Percentiles rank a stretch among this genome's conserved stretches.
phyloP scores from a whole-genome alignment of 768 basidiomycete genomes.

The Russula foetens region DNA sequence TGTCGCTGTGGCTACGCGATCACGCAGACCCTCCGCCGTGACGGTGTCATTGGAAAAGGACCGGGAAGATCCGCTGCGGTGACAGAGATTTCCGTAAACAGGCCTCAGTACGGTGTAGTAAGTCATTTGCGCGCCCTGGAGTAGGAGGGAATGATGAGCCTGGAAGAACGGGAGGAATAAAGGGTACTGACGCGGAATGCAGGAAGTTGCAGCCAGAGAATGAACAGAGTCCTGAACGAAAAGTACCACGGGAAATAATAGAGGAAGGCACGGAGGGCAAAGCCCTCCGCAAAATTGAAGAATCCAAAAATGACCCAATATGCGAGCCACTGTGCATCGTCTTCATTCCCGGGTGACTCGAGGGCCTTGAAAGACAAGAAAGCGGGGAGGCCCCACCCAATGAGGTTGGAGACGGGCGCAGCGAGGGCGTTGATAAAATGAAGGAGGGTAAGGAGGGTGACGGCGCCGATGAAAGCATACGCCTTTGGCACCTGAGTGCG shows the following conservation, averaged over 20 bases:
- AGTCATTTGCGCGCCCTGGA: slow-evolving; percentile 77
- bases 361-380: slow-evolving; percentile 94
- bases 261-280: slow-evolving; percentile 75
- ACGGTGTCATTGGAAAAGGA: slow-evolving; percentile 46
- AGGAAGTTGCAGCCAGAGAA: slow-evolving; percentile 88
- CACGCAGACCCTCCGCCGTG: slow-evolving; percentile 40
- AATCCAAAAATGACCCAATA: slow-evolving; percentile 96
- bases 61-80: slow-evolving; percentile 33
- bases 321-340: slow-evolving; percentile 94
- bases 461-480: slow-evolving; percentile 71
- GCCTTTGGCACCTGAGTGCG: slow-evolving; percentile 92
- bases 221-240: slow-evolving; percentile 84
- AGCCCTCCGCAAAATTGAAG: slow-evolving; percentile 87
- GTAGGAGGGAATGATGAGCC: neutral
- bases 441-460: slow-evolving; percentile 57
- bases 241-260: slow-evolving; percentile 96
- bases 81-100: slow-evolving; percentile 55
- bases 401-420: slow-evolving; percentile 84
- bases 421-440: slow-evolving; percentile 90
- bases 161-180: neutral
- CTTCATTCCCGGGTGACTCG: slow-evolving; percentile 72
- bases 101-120: slow-evolving; percentile 78
- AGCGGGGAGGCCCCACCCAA: slow-evolving; percentile 92
- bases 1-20: slow-evolving; percentile 34
- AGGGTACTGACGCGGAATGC: slow-evolving; percentile 62